Conservation (phyloP, 768 basidiomycete genomes). For the Hortiboletus campestris region DNA sequence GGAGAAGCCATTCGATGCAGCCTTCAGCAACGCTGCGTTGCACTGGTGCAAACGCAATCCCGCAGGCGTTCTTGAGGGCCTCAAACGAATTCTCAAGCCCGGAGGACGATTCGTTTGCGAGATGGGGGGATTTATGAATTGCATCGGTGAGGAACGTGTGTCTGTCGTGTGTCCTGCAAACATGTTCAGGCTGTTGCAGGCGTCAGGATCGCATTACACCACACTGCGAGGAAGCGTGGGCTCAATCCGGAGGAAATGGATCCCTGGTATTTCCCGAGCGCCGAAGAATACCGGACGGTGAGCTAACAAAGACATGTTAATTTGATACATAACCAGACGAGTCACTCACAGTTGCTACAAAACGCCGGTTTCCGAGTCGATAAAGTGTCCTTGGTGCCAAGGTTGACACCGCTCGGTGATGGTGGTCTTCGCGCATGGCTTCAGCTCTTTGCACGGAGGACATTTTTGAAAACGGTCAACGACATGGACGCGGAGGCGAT, state of each 20-base stretch:
- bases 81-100: constrained; percentile 59
- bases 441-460: constrained; percentile 57
- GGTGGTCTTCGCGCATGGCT: constrained; percentile 63
- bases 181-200: constrained; percentile 40
- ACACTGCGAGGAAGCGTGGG: constrained; percentile 50
- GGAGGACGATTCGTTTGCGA: constrained; percentile 75
- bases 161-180: not conserved
- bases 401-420: constrained; percentile 51
- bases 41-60: constrained; percentile 88
- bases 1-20: constrained; percentile 58
- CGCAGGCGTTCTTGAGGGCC: constrained; percentile 56
- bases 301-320: constrained; percentile 6
- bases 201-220: constrained; percentile 55
- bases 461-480: constrained; percentile 52
- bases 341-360: constrained; percentile 47
- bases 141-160: constrained; percentile 45
- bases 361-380: constrained; percentile 55
- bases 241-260: constrained; percentile 59
- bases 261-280: constrained; percentile 85
- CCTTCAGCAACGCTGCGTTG: constrained; percentile 76
- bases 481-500: constrained; percentile 57
- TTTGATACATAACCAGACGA: constrained; percentile 1
- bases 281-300: constrained; percentile 61
- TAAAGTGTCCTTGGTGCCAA: constrained; percentile 53
- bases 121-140: constrained; percentile 76